Conservation (phyloP, 129 eudicot species). For the Cynara cardunculus region DNA sequence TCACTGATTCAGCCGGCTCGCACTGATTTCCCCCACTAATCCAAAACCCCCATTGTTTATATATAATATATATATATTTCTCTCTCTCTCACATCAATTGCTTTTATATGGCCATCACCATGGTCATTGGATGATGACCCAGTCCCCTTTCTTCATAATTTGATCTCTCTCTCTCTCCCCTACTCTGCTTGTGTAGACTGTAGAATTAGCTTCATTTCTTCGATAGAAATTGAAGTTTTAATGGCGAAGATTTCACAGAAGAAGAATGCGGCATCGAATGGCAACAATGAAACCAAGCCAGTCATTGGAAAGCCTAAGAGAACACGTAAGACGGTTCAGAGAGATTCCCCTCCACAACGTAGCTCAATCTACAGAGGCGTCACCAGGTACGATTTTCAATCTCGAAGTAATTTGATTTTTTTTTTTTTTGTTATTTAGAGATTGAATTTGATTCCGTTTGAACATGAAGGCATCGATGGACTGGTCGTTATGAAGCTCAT, state of each 20-base stretch:
- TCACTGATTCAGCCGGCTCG: conserved; percentile 35
- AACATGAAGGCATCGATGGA: conserved; percentile 78
- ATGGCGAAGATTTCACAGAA: conserved; percentile 61
- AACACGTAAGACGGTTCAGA: conserved; percentile 57
- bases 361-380: conserved; percentile 86
- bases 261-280: conserved; percentile 11
- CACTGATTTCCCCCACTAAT: conserved; percentile 6
- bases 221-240: background rate
- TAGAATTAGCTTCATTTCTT: background rate
- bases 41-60: background rate
- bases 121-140: conserved; percentile 26
- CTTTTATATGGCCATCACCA: conserved; percentile 10
- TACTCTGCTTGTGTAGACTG: background rate
- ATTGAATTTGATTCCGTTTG: conserved; percentile 7
- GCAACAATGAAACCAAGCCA: background rate
- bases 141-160: conserved; percentile 3
- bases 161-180: background rate
- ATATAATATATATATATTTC: background rate
- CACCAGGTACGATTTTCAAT: conserved; percentile 41
- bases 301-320: conserved; percentile 36
- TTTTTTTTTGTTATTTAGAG: background rate
- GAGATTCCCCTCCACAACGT: conserved; percentile 79
- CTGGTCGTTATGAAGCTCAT: conserved; percentile 96
- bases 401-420: background rate
- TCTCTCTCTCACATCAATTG: conserved; percentile 4